Percentiles rank a stretch among this genome's conserved stretches.
Evolutionary conservation across 2,329 filamentous ascomycete genomes (phyloP).

Genomic region (Sordariomycetes sp.): DNA sequence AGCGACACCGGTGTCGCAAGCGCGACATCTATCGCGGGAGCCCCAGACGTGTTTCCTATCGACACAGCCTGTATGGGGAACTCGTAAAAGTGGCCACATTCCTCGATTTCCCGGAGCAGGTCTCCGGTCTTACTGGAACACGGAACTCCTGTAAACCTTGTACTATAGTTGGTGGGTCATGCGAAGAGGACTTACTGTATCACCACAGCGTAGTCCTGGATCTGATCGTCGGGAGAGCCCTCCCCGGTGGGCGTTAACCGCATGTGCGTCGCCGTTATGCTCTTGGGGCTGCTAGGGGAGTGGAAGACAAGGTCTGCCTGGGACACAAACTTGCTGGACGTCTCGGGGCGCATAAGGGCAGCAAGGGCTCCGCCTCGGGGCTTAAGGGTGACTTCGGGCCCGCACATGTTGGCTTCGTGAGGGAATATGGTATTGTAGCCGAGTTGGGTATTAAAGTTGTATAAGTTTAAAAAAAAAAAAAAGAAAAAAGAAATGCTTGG

Average conservation of each 20-base stretch:
- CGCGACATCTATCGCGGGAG: conserved; percentile 5
- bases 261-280: conserved; percentile 25
- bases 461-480: too few relatives aligned
- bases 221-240: conserved; percentile 6
- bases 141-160: not conserved
- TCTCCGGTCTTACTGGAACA: not conserved
- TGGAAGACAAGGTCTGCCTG: conserved; percentile 28
- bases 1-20: conserved; percentile 25
- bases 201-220: conserved; percentile 17
- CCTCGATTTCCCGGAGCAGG: not conserved
- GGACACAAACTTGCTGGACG: conserved; percentile 5
- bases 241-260: conserved; percentile 20
- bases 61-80: not conserved
- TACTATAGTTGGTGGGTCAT: not conserved
- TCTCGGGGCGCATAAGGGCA: conserved; percentile 20
- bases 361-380: conserved; percentile 32
- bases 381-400: conserved; percentile 22
- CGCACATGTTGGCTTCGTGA: conserved; percentile 23
- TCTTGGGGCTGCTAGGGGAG: conserved; percentile 21
- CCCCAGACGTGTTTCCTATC: not conserved
- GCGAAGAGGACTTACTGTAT: conserved; percentile 25
- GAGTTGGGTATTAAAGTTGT: not conserved
- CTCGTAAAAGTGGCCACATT: conserved; percentile 3
- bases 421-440: not conserved
- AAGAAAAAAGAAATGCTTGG: too few relatives aligned